Evolutionary conservation across 192 early-diverging fungal species (phyloP).

Genomic region (Coemansia sp.): DNA sequence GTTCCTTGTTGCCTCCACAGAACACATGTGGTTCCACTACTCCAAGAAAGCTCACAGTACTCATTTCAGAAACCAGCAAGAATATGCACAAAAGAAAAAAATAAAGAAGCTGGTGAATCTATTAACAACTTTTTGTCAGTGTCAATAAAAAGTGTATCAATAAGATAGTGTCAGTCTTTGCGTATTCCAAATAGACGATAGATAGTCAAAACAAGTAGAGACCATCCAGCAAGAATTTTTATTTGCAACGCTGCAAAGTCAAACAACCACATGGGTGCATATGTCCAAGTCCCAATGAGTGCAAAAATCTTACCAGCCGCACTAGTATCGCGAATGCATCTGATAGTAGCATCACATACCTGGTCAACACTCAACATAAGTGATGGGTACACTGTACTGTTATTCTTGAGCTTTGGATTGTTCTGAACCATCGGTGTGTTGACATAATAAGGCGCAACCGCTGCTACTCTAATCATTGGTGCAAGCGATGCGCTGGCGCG

Average conservation of each 20-base stretch:
- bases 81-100: not conserved
- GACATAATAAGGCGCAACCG: constrained; percentile 46
- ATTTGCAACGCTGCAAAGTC: constrained; percentile 25
- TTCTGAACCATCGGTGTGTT: constrained; percentile 42
- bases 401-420: constrained; percentile 46
- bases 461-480: constrained; percentile 30
- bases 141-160: not conserved
- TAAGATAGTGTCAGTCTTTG: not conserved
- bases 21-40: no score
- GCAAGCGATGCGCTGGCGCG: constrained; percentile 27
- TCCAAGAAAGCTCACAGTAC: no score
- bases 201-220: constrained; percentile 5
- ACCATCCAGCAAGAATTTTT: constrained; percentile 14
- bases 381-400: constrained; percentile 28
- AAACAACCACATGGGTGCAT: constrained; percentile 32
- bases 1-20: no score
- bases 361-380: constrained; percentile 39
- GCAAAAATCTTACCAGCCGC: constrained; percentile 30
- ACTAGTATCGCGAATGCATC: constrained; percentile 18
- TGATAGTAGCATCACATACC: constrained; percentile 24
- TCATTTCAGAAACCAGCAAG: not conserved
- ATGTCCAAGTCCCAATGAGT: constrained; percentile 28
- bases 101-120: not conserved
- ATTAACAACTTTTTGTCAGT: not conserved
- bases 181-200: not conserved